Percentiles rank a stretch among this genome's conserved stretches.
Conservation (phyloP, 257 asterid species). For the Solanum arcanum region DNA sequence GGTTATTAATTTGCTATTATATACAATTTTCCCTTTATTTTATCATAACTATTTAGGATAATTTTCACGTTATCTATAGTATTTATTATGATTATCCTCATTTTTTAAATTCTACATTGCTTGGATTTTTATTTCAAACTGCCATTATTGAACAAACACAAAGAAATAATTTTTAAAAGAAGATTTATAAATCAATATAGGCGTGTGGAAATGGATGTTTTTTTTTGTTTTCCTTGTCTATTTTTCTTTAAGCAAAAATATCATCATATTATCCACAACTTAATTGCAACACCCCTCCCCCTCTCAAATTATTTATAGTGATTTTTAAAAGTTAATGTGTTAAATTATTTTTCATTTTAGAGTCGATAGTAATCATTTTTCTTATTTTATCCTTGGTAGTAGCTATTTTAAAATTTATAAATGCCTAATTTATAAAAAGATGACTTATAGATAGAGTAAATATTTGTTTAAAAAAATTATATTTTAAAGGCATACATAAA, state of each 20-base stretch:
- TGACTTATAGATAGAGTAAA: background rate
- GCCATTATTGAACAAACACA: background rate
- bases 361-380: too few species aligned
- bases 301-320: background rate
- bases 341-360: too few species aligned
- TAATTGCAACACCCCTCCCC: too few species aligned
- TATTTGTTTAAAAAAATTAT: too few species aligned
- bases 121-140: background rate
- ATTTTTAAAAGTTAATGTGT: too few species aligned
- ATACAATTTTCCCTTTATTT: too few species aligned
- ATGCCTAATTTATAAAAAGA: too few species aligned
- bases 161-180: background rate
- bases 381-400: too few species aligned
- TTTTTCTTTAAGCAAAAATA: background rate
- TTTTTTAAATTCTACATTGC: background rate
- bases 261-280: background rate
- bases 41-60: background rate
- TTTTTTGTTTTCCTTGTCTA: background rate
- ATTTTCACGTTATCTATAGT: background rate
- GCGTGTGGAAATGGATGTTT: background rate
- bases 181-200: background rate
- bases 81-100: background rate
- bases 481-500: too few species aligned
- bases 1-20: too few species aligned
- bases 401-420: too few species aligned